A percentile compares a stretch with the other conserved stretches of the same genome.
These are phyloP conservation scores for Globisporangium cystogenes DNA, from an alignment of 352 stramenopile genomes.

Conservation along the genomic window DNA sequence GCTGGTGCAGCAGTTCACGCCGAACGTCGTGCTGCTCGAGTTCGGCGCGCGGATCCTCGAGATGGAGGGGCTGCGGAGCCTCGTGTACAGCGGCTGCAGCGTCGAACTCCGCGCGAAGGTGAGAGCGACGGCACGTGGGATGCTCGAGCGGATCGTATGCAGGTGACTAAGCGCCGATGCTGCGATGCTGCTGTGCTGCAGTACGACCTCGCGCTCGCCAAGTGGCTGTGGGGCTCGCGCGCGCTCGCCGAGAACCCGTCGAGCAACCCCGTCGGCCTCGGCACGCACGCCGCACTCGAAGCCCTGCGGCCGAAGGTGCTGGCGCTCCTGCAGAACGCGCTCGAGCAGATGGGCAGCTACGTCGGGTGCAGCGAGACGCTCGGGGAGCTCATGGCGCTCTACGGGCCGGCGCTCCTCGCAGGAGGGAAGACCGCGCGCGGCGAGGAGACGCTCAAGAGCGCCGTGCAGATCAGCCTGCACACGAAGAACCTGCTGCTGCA, in stretches of 20 bases:
- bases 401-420: constrained; percentile 46
- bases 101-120: constrained; percentile 55
- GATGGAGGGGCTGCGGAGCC: constrained; percentile 29
- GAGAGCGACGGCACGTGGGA: too few species aligned
- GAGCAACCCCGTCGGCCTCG: constrained; percentile 8
- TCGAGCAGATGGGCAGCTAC: constrained; percentile 34
- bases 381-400: constrained; percentile 65
- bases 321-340: constrained; percentile 35
- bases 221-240: constrained; percentile 73
- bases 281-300: constrained; percentile 31
- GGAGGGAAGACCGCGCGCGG: constrained; percentile 32
- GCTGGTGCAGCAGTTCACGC: constrained; percentile 39
- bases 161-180: not conserved
- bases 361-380: constrained; percentile 53
- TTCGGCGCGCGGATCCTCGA: constrained; percentile 40
- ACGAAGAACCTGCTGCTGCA: constrained; percentile 76
- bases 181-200: constrained; percentile 11
- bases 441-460: constrained; percentile 58
- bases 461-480: constrained; percentile 40
- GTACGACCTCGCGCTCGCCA: constrained; percentile 65
- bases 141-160: too few species aligned
- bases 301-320: constrained; percentile 34
- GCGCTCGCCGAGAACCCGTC: constrained; percentile 12
- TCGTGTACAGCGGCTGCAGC: constrained; percentile 43
- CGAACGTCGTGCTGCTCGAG: constrained; percentile 42